phyloP scores from a whole-genome alignment of 257 asterid species.

The Solanum ahanhuiri region DNA sequence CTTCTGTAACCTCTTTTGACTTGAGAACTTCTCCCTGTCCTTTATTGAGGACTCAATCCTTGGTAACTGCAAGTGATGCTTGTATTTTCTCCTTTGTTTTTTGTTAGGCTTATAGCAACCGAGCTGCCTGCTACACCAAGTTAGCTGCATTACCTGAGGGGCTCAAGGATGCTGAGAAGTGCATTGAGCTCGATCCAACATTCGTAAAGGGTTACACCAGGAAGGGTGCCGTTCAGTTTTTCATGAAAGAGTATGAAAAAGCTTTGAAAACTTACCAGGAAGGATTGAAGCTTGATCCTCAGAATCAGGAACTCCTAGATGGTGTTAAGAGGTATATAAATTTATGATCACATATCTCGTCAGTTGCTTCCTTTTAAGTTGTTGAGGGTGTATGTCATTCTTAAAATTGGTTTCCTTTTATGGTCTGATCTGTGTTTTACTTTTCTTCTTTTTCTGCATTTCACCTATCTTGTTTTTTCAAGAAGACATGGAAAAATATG shows the following conservation, averaged over 20 bases:
- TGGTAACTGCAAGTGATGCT: not conserved
- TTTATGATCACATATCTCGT: not conserved
- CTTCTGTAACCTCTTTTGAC: not conserved
- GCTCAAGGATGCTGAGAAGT: slow-evolving; percentile 68
- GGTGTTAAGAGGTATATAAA: slow-evolving; percentile 64
- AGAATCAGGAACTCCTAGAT: slow-evolving; percentile 68
- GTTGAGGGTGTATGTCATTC: not conserved
- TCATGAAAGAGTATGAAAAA: slow-evolving; percentile 69
- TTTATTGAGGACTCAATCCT: not conserved
- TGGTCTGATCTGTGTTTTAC: not conserved
- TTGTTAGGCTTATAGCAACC: slow-evolving; percentile 63
- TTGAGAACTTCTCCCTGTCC: not conserved
- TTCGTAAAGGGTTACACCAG: slow-evolving; percentile 62
- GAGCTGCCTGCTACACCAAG: slow-evolving; percentile 74
- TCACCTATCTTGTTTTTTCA: not conserved
- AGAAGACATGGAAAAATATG: not conserved
- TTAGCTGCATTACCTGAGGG: slow-evolving; percentile 80
- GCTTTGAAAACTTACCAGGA: slow-evolving; percentile 70
- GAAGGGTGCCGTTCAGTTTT: slow-evolving; percentile 62
- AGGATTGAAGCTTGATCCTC: slow-evolving; percentile 77
- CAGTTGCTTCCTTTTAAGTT: slow-evolving; percentile 6
- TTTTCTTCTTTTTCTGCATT: not conserved
- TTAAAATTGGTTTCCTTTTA: not conserved
- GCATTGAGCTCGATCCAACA: slow-evolving; percentile 66
- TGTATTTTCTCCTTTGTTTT: not conserved